These are phyloP conservation scores for Hypsizygus marmoreus DNA, from an alignment of 768 basidiomycete species.

Conservation along the genomic window DNA sequence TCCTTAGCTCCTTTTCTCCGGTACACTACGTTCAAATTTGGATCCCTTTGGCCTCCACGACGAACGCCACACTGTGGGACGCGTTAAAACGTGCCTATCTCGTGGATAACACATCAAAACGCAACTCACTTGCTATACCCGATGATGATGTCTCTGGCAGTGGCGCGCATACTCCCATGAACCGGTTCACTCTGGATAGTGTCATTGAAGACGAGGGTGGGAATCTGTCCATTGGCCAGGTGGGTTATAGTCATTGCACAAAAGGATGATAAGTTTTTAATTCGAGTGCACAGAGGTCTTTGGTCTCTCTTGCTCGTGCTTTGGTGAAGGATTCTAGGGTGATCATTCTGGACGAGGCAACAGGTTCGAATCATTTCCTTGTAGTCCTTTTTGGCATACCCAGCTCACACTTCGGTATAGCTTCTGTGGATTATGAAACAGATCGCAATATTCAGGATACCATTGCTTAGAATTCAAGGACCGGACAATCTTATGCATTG, in stretches of 20 bases:
- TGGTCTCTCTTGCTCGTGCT: conserved; percentile 88
- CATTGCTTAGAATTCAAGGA: conserved; percentile 83
- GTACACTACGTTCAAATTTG: conserved; percentile 82
- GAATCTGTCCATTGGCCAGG: conserved; percentile 79
- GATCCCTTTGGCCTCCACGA: conserved; percentile 86
- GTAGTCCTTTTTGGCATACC: background rate
- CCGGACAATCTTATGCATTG: conserved; percentile 85
- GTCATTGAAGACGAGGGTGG: conserved; percentile 84
- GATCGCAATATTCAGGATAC: conserved; percentile 92
- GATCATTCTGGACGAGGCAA: conserved; percentile 90
- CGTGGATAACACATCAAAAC: conserved; percentile 52
- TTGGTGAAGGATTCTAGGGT: conserved; percentile 84
- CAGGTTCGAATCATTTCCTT: conserved; percentile 41
- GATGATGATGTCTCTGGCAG: conserved; percentile 39
- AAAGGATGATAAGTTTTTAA: conserved; percentile 17
- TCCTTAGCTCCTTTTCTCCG: conserved; percentile 63
- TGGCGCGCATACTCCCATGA: conserved; percentile 46
- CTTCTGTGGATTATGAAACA: conserved; percentile 89
- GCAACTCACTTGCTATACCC: conserved; percentile 20
- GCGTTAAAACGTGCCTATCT: conserved; percentile 85
- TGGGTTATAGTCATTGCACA: conserved; percentile 17
- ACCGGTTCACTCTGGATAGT: conserved; percentile 81
- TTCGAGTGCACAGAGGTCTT: conserved; percentile 55
- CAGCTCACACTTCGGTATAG: conserved; percentile 30
- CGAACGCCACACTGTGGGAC: conserved; percentile 83